A percentile compares a stretch with the other conserved stretches of the same genome.
Evolutionary conservation across 331 rosid species (phyloP).

Genomic region (Rosa hybrid): DNA sequence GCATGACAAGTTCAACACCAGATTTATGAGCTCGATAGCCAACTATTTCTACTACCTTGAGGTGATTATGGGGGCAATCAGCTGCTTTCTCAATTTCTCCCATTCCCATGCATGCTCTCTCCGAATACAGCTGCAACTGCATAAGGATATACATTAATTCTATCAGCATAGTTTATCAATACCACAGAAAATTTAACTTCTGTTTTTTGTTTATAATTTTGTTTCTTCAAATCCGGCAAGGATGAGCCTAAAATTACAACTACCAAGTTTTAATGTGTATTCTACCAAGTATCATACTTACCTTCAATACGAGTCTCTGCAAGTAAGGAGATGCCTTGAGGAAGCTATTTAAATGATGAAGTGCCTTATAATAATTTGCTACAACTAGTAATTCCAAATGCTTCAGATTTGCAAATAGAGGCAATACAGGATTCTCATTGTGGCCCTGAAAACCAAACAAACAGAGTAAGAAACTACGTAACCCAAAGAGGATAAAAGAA

Average conservation of each 20-base stretch:
- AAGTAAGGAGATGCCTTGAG: slow-evolving; percentile 9
- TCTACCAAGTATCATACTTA: not conserved
- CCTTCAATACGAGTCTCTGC: slow-evolving; percentile 3
- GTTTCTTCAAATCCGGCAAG: too few relatives aligned
- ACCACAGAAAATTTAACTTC: not conserved
- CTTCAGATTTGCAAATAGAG: slow-evolving; percentile 2
- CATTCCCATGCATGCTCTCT: not conserved
- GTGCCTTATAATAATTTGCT: too few relatives aligned
- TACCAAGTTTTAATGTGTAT: too few relatives aligned
- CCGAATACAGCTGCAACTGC: not conserved
- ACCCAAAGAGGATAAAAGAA: not conserved
- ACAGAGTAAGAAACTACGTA: not conserved
- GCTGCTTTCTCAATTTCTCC: not conserved
- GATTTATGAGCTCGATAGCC: slow-evolving; percentile 1
- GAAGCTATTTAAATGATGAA: not conserved
- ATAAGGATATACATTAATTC: not conserved
- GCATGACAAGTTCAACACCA: not conserved
- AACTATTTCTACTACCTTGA: slow-evolving; percentile 1
- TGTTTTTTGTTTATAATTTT: too few relatives aligned
- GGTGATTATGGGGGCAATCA: not conserved
- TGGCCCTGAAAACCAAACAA: not conserved
- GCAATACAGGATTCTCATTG: not conserved
- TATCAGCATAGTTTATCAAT: not conserved
- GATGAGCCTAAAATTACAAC: too few relatives aligned
- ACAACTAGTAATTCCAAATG: not conserved